These are phyloP conservation scores for Arachnomyces sp. DNA, from an alignment of 2,329 filamentous ascomycete genomes.

Conservation along the genomic window DNA sequence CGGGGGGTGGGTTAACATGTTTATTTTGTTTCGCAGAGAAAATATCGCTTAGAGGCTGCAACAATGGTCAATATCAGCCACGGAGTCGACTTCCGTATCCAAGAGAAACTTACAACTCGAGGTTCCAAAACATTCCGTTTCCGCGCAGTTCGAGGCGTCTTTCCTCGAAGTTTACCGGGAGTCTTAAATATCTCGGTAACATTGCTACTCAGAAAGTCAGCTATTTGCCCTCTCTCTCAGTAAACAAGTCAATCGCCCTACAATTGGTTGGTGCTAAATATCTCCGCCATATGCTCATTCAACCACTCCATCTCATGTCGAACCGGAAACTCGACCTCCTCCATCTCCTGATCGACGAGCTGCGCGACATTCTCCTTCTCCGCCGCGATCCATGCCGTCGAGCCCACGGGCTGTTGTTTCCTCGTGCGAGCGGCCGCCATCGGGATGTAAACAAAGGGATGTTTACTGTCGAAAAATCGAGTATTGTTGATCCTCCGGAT, in stretches of 20 bases:
- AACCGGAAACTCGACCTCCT: slow-evolving; percentile 87
- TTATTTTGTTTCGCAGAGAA: slow-evolving; percentile 35
- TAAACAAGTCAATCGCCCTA: slow-evolving; percentile 39
- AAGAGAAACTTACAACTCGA: slow-evolving; percentile 34
- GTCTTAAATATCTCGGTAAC: slow-evolving; percentile 89
- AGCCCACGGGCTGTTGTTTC: slow-evolving; percentile 57
- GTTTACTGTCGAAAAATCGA: slow-evolving; percentile 4
- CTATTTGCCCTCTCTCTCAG: slow-evolving; percentile 2
- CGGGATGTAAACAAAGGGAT: slow-evolving; percentile 29
- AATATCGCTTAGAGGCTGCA: slow-evolving; percentile 40
- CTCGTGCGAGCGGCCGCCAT: slow-evolving; percentile 32
- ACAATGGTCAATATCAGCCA: slow-evolving; percentile 11
- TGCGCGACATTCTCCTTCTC: slow-evolving; percentile 72
- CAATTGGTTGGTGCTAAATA: slow-evolving; percentile 82
- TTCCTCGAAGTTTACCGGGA: slow-evolving; percentile 41
- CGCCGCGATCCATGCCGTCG: slow-evolving; percentile 72
- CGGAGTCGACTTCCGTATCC: too few species aligned
- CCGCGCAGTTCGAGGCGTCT: slow-evolving; percentile 39
- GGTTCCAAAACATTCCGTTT: slow-evolving; percentile 36
- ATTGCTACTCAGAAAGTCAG: slow-evolving; percentile 53
- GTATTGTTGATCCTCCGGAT: too few species aligned
- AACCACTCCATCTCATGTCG: slow-evolving; percentile 95
- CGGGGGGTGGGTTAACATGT: slow-evolving; percentile 26
- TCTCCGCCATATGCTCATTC: slow-evolving; percentile 95
- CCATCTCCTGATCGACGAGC: slow-evolving; percentile 71